Evolutionary conservation across 495 filamentous ascomycete genomes (phyloP).

Genomic region (Immersiella caudata): DNA sequence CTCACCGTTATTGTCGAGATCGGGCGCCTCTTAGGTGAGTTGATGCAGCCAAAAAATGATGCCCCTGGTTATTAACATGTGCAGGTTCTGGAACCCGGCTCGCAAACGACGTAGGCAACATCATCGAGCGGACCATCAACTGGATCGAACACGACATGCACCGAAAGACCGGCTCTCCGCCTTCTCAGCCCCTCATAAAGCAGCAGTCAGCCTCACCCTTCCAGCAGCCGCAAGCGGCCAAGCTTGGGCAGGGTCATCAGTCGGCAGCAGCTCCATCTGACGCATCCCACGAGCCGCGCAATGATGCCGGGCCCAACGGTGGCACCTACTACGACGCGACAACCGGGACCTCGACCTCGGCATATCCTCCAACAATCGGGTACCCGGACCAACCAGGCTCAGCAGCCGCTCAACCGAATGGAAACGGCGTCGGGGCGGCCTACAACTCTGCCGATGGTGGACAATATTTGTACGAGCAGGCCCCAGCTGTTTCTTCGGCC

Average conservation of each 20-base stretch:
- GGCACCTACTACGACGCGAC: constrained; percentile 34
- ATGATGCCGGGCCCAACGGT: constrained; percentile 22
- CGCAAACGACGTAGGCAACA: constrained; percentile 40
- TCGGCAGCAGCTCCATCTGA: neutral
- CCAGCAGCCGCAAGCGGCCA: constrained; percentile 14
- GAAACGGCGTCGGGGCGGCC: constrained; percentile 25
- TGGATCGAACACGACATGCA: constrained; percentile 51
- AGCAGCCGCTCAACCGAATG: constrained; percentile 30
- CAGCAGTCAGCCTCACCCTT: constrained; percentile 22
- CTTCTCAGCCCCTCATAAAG: constrained; percentile 16
- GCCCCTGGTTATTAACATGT: neutral
- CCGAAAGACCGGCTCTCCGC: constrained; percentile 26
- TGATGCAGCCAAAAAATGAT: too few relatives aligned
- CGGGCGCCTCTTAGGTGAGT: constrained; percentile 64
- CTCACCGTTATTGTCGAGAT: constrained; percentile 67
- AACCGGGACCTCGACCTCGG: constrained; percentile 15
- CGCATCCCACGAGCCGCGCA: constrained; percentile 23
- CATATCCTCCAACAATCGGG: constrained; percentile 33
- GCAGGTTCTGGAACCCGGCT: constrained; percentile 41
- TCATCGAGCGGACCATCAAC: constrained; percentile 46
- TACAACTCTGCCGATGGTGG: constrained; percentile 24
- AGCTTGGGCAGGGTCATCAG: constrained; percentile 9
- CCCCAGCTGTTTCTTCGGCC: constrained; percentile 22
- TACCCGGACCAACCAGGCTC: constrained; percentile 17
- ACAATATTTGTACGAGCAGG: constrained; percentile 31